A percentile compares a stretch with the other conserved stretches of the same genome.
phyloP scores from a whole-genome alignment of 1,284 basidiomycete species.

The Moesziomyces sp. region DNA sequence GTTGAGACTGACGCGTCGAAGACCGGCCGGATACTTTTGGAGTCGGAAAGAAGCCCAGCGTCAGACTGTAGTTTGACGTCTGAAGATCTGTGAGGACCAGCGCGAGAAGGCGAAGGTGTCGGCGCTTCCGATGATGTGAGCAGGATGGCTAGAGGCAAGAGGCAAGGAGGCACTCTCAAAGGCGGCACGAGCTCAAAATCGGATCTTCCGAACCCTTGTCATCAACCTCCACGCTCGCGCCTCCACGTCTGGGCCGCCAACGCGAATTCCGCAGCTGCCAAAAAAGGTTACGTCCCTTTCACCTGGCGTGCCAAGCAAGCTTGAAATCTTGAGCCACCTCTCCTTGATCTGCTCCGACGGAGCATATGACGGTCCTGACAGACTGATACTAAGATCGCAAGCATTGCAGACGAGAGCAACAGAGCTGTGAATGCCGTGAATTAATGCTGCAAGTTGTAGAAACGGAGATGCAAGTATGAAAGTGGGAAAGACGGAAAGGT shows the following conservation, averaged over 20 bases:
- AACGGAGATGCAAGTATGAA: no score
- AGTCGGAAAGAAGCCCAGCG: background rate
- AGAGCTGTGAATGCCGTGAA: no score
- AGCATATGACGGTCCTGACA: no score
- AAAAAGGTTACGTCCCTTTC: background rate
- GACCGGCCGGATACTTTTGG: background rate
- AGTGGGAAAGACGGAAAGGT: no score
- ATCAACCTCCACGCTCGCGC: background rate
- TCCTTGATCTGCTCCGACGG: no score
- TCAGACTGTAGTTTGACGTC: background rate
- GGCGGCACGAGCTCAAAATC: background rate
- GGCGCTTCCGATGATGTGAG: background rate
- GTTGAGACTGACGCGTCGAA: background rate
- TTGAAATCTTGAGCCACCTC: no score
- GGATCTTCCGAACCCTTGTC: background rate
- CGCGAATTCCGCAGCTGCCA: background rate
- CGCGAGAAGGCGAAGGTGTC: background rate
- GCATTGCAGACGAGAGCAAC: no score
- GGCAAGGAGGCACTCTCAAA: no score
- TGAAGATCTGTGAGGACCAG: background rate
- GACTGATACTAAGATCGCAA: no score
- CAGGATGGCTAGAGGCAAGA: no score
- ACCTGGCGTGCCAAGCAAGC: no score
- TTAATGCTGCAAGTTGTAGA: no score
- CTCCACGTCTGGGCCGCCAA: background rate